A percentile compares a stretch with the other conserved stretches of the same genome.
Evolutionary conservation across 352 stramenopile species (phyloP).

Genomic region (Phytophthora fragariae): DNA sequence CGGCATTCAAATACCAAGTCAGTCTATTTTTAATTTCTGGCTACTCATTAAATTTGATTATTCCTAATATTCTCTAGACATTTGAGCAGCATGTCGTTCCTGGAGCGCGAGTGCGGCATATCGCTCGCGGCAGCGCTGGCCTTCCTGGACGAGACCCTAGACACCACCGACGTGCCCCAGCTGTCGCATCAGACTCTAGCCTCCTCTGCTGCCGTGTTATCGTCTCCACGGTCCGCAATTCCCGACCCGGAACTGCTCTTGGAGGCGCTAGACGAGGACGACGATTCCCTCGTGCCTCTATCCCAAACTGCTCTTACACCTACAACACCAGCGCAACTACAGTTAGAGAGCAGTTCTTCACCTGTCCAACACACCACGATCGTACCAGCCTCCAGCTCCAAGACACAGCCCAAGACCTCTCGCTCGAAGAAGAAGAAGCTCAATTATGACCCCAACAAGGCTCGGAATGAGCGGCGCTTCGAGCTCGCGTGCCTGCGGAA

Average conservation of each 20-base stretch:
- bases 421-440: slow-evolving; percentile 35
- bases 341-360: slow-evolving; percentile 14
- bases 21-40: neutral
- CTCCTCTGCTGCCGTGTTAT: neutral
- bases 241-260: slow-evolving; percentile 20
- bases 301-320: neutral
- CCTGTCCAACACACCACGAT: slow-evolving; percentile 2
- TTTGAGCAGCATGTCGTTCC: slow-evolving; percentile 20
- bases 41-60: neutral
- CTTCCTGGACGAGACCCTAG: slow-evolving; percentile 36
- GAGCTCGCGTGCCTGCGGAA: slow-evolving; percentile 45
- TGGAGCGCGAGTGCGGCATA: slow-evolving; percentile 27
- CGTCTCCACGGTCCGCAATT: neutral
- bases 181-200: neutral
- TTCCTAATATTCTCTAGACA: neutral
- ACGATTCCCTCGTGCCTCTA: neutral
- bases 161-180: neutral
- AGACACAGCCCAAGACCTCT: slow-evolving; percentile 11
- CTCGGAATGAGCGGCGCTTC: slow-evolving; percentile 42
- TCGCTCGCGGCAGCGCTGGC: slow-evolving; percentile 29
- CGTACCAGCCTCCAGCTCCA: neutral
- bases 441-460: slow-evolving; percentile 46
- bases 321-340: neutral
- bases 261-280: slow-evolving; percentile 19
- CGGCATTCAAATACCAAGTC: neutral